Base-by-base conservation (phyloP, 495 filamentous ascomycete genomes). In the Cercophora samala region DNA sequence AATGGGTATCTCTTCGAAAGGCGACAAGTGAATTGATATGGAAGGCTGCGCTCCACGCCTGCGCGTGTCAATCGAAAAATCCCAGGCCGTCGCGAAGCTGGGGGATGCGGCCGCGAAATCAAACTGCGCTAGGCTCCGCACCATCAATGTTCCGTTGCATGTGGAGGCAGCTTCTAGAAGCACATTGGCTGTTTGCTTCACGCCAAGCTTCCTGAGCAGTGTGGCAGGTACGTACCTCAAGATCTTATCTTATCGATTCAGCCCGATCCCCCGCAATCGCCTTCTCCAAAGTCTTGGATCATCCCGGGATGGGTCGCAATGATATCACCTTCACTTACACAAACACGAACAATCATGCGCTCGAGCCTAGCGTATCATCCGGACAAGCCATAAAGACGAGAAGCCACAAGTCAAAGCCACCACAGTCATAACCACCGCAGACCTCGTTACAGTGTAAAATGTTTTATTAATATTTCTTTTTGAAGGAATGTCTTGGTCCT, bases 71-170 rank as follows among this genome's bases (percentile, higher is more conserved):
- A 60, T 24, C 22, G 60, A 68, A 73, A 75, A 77, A 72, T 72
- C 69, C 69, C 68, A 72, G 68, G 55, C 51, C 62, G 29, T 69
- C 64, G 60, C 60, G 63, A 71, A 69, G 67, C 69, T 72, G 75
- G 75, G 61, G 64, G 46, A 22, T 68, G 66, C 70, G 18, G 69
- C 67, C 72, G 69, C 74, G 69, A 73, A 77, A 73, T 66, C 72
- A 54, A 72, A 70, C 1, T 9, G 66, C 74, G 71, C 74, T 76
- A 77, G 74, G 75, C 60, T 53, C 58, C 22, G 75, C 29, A 70
- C 60, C 26, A 75, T 51, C 24, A 26, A 64, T 72, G 4, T 63
- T 72, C 70, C 74, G 70, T 3, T 24, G 26, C 5, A 24, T 23
- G 9, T 59, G 42, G 23, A 19, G 53, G 25, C 3, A 21, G 15